Base-by-base conservation (phyloP, 192 early-diverging fungal genomes). In the Gorgonomyces haynaldii region DNA sequence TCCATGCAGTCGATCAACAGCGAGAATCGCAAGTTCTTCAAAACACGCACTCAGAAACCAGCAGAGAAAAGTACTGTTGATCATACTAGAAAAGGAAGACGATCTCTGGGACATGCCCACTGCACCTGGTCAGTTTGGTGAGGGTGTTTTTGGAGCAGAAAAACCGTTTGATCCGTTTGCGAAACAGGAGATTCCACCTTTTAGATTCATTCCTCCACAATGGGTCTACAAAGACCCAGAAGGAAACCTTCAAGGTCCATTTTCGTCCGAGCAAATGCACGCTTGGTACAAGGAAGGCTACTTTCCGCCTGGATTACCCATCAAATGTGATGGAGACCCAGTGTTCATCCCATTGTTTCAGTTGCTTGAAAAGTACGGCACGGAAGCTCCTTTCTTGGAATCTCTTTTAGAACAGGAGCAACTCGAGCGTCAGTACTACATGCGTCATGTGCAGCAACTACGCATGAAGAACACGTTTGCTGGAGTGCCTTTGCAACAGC, bases 211-310 rank as follows among this genome's bases (percentile, higher is more conserved):
- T n/a, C 46, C 46, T 9, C 46, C 46, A 17, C 25, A 49, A 26
- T 49, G 46, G 46, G 32, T 36, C n/a, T 49, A 49, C 20, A 22
- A 49, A 38, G 46, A 49, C 35, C 46, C 46, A 17, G 20, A 13
- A 17, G 46, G 31, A 49, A 20, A 26, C 7, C 19, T 49, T 22
- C 46, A 49, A 38, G 93, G 91, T 17, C 91, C 94, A 19, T 98
- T 95, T 56, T 62, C 73, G 7, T 74, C 83, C 13, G 61, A 81
- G 9, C 83, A 91, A 39, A 98, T 98, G 94, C 88, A 98, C 36
- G 89, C 88, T 30, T 98, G 94, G 94, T 89, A 77, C 64, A 72
- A 72, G 17, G 81, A 72, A 17, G 86, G 85, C 20, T 98, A 88
- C 59, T 95, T 98, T 54, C 67, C 71, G 0, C 64, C 70, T 16